Conservation (phyloP, 768 basidiomycete genomes). For the Kwoniella dendrophila region DNA sequence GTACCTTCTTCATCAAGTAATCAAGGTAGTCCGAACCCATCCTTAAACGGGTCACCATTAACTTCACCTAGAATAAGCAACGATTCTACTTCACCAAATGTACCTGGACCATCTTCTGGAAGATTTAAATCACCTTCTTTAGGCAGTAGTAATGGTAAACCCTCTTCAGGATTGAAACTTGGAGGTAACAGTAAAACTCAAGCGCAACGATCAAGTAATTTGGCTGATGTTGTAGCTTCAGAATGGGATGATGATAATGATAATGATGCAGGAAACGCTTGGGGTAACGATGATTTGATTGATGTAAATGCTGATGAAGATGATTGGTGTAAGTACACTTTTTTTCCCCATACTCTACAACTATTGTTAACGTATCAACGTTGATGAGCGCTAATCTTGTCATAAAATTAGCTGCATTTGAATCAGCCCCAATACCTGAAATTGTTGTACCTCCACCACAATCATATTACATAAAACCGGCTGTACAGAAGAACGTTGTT, state of each 20-base stretch:
- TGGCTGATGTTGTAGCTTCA: conserved; percentile 60
- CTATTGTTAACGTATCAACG: background rate
- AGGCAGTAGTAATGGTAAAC: background rate
- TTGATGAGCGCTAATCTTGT: background rate
- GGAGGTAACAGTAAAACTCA: conserved; percentile 20
- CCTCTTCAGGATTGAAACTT: conserved; percentile 19
- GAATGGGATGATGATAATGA: conserved; percentile 56
- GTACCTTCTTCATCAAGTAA: conserved; percentile 38
- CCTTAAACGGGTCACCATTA: too few relatives aligned
- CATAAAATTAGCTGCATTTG: conserved; percentile 67
- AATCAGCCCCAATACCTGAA: conserved; percentile 59
- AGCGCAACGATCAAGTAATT: conserved; percentile 37
- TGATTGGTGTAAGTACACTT: conserved; percentile 77
- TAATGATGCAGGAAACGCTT: conserved; percentile 61
- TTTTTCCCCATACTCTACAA: background rate
- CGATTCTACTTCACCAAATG: conserved; percentile 19
- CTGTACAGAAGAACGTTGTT: conserved; percentile 8
- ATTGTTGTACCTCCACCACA: conserved; percentile 44
- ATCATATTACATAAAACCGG: conserved; percentile 38
- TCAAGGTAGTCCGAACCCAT: conserved; percentile 7
- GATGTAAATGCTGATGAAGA: conserved; percentile 90
- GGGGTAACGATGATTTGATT: conserved; percentile 82
- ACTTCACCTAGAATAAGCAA: conserved; percentile 17
- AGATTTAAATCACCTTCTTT: background rate
- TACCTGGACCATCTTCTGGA: conserved; percentile 16